Conservation (phyloP, 1,139 yeast species). For the Pichia sp. region DNA sequence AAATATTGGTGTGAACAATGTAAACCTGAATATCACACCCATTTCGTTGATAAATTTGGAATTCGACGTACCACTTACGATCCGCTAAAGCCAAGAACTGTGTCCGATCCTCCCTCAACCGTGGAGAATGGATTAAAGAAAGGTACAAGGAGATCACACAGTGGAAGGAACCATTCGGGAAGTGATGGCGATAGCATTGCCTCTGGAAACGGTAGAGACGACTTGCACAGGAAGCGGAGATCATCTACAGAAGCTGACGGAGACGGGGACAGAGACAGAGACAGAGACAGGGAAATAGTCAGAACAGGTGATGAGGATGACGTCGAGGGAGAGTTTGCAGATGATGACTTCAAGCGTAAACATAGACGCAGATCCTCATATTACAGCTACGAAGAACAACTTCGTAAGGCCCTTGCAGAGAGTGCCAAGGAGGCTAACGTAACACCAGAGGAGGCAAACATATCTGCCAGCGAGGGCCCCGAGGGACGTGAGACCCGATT, state of each 20-base stretch:
- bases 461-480: constrained; percentile 15
- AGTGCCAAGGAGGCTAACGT: constrained; percentile 48
- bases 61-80: constrained; percentile 37
- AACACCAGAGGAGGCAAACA: constrained; percentile 25
- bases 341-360: constrained; percentile 16
- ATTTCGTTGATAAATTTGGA: constrained; percentile 32
- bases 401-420: constrained; percentile 65
- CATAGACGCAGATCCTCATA: constrained; percentile 32
- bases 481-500: constrained; percentile 6
- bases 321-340: constrained; percentile 7
- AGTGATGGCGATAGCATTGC: not conserved
- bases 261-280: too few relatives aligned
- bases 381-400: constrained; percentile 58
- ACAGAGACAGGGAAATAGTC: too few relatives aligned
- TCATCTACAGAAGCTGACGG: too few relatives aligned
- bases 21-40: constrained; percentile 70
- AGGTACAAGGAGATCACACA: not conserved
- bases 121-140: not conserved
- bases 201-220: not conserved
- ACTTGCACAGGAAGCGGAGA: too few relatives aligned
- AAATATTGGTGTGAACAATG: constrained; percentile 92
- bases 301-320: constrained; percentile 1
- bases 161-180: not conserved
- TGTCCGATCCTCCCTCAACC: too few relatives aligned
- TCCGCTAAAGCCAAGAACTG: constrained; percentile 27